Evolutionary conservation across 2,329 filamentous ascomycete genomes (phyloP).

Genomic region (Fusarium oxysporum): DNA sequence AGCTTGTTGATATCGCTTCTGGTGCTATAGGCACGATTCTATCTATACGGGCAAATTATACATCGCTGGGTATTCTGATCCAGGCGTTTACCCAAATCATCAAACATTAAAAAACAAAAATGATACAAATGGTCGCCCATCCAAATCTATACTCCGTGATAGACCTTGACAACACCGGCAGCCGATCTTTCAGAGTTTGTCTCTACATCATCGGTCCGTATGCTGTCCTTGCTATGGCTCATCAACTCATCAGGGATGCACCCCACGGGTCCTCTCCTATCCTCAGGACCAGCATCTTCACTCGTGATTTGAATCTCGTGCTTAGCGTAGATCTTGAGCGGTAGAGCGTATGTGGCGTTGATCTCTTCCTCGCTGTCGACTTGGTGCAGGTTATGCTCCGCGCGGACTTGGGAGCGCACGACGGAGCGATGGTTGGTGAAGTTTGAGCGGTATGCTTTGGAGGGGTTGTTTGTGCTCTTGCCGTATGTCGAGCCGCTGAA

Average conservation of each 20-base stretch:
- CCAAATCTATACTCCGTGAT: slow-evolving; percentile 40
- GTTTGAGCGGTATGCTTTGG: slow-evolving; percentile 43
- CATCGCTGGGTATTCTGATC: slow-evolving; percentile 22
- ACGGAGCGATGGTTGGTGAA: slow-evolving; percentile 45
- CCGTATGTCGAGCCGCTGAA: slow-evolving; percentile 49
- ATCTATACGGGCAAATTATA: slow-evolving; percentile 12
- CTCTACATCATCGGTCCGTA: slow-evolving; percentile 38
- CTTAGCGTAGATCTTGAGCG: slow-evolving; percentile 53
- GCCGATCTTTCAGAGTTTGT: slow-evolving; percentile 43
- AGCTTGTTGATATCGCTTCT: slow-evolving; percentile 1
- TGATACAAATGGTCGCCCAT: not conserved
- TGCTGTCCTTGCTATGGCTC: slow-evolving; percentile 35
- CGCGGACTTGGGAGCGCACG: slow-evolving; percentile 35
- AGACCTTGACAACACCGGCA: slow-evolving; percentile 45
- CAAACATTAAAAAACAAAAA: slow-evolving; percentile 5
- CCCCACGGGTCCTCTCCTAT: slow-evolving; percentile 38
- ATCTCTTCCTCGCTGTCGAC: slow-evolving; percentile 55
- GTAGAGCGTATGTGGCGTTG: slow-evolving; percentile 48
- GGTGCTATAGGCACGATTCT: slow-evolving; percentile 23
- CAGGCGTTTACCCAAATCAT: slow-evolving; percentile 14
- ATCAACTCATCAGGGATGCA: slow-evolving; percentile 34
- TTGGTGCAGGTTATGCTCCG: slow-evolving; percentile 42
- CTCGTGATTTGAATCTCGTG: slow-evolving; percentile 49
- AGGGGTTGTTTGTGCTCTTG: slow-evolving; percentile 43
- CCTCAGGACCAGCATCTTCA: slow-evolving; percentile 39